Evolutionary conservation across 179 eudicot species (phyloP).

Genomic region (Silene noctiflora): DNA sequence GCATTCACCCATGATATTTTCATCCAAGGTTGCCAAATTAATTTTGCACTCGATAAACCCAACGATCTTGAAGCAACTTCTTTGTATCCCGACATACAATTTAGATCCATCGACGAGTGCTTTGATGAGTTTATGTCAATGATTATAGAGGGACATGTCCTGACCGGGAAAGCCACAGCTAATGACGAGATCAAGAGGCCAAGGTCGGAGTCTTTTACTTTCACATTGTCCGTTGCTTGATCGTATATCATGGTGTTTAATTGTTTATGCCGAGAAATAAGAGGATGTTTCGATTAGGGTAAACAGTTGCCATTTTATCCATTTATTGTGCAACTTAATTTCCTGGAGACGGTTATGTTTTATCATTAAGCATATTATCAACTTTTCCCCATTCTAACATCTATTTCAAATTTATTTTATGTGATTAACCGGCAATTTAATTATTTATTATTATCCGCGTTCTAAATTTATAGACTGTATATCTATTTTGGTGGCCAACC

Average conservation of each 20-base stretch:
- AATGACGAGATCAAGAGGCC: conserved; percentile 22
- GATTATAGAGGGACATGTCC: conserved; percentile 16
- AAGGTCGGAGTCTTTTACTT: conserved; percentile 23
- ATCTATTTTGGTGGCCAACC: too few relatives aligned
- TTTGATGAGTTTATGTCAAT: conserved; percentile 39
- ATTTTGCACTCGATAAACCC: conserved; percentile 37
- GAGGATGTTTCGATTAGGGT: background rate
- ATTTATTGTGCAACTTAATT: background rate
- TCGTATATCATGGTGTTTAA: background rate
- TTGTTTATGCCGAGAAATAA: background rate
- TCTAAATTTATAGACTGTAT: too few relatives aligned
- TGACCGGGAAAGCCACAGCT: conserved; percentile 19
- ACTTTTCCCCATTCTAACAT: too few relatives aligned
- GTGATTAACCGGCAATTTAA: too few relatives aligned
- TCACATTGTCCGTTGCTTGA: conserved; percentile 29
- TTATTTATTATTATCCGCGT: too few relatives aligned
- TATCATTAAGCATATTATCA: background rate
- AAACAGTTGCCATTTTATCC: background rate
- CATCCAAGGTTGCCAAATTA: conserved; percentile 55
- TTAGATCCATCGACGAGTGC: conserved; percentile 44
- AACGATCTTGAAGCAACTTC: conserved; percentile 42
- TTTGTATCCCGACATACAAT: conserved; percentile 44
- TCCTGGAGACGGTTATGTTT: background rate
- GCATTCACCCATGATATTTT: conserved; percentile 61
- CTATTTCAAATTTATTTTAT: too few relatives aligned